Conservation (phyloP, 108 stramenopile genomes). For the Cyclotella atomus region DNA sequence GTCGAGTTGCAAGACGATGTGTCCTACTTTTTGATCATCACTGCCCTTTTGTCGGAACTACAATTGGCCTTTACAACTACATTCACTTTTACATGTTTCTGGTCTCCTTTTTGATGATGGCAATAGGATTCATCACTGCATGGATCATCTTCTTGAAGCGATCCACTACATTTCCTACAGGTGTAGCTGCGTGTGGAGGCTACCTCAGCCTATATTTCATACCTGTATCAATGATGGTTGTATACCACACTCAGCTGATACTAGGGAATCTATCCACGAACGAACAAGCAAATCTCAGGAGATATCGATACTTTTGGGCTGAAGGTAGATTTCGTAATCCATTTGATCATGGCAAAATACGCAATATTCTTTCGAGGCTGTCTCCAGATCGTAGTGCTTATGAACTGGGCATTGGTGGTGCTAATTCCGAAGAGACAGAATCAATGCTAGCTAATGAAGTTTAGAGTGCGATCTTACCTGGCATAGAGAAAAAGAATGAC, state of each 20-base stretch:
- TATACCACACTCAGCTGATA: slow-evolving; percentile 91
- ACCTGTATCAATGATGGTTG: slow-evolving; percentile 56
- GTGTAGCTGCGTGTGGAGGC: slow-evolving; percentile 52
- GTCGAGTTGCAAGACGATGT: slow-evolving; percentile 85
- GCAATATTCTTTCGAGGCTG: slow-evolving; percentile 51
- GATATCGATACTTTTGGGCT: slow-evolving; percentile 85
- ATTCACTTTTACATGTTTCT: slow-evolving; percentile 90
- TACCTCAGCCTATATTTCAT: slow-evolving; percentile 72
- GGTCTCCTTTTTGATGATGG: slow-evolving; percentile 56
- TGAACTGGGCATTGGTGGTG: slow-evolving; percentile 10
- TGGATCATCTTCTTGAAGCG: slow-evolving; percentile 58
- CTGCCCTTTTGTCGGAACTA: slow-evolving; percentile 97
- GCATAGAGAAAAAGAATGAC: no score
- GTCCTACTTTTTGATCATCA: slow-evolving; percentile 97
- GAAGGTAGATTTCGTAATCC: slow-evolving; percentile 80
- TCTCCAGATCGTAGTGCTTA: slow-evolving; percentile 45
- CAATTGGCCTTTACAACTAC: slow-evolving; percentile 96
- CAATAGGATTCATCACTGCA: slow-evolving; percentile 53
- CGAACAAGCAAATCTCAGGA: slow-evolving; percentile 83
- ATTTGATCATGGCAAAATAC: slow-evolving; percentile 76
- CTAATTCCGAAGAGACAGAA: slow-evolving; percentile 2
- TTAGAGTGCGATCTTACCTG: no score
- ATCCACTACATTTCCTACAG: slow-evolving; percentile 28
- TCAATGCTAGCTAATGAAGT: slow-evolving; percentile 16
- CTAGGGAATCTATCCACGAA: slow-evolving; percentile 92